A percentile compares a stretch with the other conserved stretches of the same genome.
Conservation (phyloP, 2,329 filamentous ascomycete species). For the Fusarium graminum region DNA sequence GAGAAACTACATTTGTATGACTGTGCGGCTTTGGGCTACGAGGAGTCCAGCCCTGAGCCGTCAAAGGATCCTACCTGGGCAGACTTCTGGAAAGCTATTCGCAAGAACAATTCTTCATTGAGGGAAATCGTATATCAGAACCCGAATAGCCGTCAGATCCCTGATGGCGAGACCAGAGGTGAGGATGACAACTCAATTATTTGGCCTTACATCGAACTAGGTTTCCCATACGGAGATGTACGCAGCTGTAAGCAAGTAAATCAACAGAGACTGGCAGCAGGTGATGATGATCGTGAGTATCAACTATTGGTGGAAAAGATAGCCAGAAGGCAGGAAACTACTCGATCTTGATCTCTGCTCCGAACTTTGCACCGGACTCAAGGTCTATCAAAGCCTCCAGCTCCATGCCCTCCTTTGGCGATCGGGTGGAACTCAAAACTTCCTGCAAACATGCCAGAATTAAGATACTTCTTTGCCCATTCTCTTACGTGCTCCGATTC, state of each 20-base stretch:
- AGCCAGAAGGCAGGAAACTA: not conserved
- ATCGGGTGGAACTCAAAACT: constrained; percentile 17
- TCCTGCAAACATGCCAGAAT: constrained; percentile 23
- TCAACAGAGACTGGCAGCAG: not conserved
- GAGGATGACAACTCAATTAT: constrained; percentile 3
- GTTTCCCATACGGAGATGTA: not conserved
- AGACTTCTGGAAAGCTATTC: constrained; percentile 5
- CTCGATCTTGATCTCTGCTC: no score
- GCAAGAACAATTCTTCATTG: not conserved
- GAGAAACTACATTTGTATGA: constrained; percentile 1
- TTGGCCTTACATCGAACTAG: constrained; percentile 11
- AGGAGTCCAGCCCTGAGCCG: not conserved
- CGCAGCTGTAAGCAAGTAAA: not conserved
- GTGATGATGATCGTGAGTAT: constrained; percentile 16
- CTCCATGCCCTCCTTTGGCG: constrained; percentile 6
- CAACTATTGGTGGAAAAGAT: constrained; percentile 2
- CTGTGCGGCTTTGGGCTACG: not conserved
- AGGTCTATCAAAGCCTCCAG: constrained; percentile 21
- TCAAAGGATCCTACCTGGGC: constrained; percentile 1
- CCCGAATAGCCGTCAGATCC: not conserved
- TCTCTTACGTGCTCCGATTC: constrained; percentile 17
- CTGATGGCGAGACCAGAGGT: not conserved
- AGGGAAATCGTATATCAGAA: not conserved
- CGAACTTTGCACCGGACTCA: not conserved
- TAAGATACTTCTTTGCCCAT: constrained; percentile 21